Base-by-base conservation (phyloP, 768 basidiomycete species). In the Leccinum disarticulatum region DNA sequence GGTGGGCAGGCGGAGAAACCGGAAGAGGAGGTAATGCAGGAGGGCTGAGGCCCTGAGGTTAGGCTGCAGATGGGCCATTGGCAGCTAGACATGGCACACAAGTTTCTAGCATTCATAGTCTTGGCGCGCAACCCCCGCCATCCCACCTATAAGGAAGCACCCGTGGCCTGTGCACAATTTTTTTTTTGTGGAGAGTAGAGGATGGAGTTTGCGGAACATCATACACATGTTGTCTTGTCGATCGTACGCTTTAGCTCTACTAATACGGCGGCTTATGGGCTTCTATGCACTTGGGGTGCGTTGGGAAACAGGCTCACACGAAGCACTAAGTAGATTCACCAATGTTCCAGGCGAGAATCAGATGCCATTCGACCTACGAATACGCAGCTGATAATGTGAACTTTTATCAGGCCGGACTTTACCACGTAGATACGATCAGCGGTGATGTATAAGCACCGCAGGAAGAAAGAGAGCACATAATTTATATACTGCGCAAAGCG, bases 1-100 rank as follows among this genome's bases (percentile, higher is more conserved):
- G 67, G 66, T 25, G 53, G 59, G 54, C 61, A 65, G n/a, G 46
- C 38, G 38, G 54, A 51, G 19, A 22, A 6, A 25, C 41, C 41
- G 19, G 46, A 56, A 50, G 61, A 66, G 35, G 61, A 64, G 33
- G 55, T 41, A 25, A 74, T 73, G 70, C 61, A 70, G 46, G 65
- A 70, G 55, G 65, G 58, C 11, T 73, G 46, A 74, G 52, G 41
- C 13, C n/a, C 41, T 10, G n/a, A 10, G 17, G 3, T 41, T 41
- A 41, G 17, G n/a, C 9, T n/a, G 9, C n/a, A 10, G 43, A 43
- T 43, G 33, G 33, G 43, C 10, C n/a, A 19, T 11, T 43, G n/a
- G 35, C 35, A 15, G 6, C 6, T 36, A 6, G 15, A 14, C 6
- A 13, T 15, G 35, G 14, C 14, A 33, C 33, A 33, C 14, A 36